phyloP scores from a whole-genome alignment of 352 stramenopile species.

The Blastocystis sp. region DNA sequence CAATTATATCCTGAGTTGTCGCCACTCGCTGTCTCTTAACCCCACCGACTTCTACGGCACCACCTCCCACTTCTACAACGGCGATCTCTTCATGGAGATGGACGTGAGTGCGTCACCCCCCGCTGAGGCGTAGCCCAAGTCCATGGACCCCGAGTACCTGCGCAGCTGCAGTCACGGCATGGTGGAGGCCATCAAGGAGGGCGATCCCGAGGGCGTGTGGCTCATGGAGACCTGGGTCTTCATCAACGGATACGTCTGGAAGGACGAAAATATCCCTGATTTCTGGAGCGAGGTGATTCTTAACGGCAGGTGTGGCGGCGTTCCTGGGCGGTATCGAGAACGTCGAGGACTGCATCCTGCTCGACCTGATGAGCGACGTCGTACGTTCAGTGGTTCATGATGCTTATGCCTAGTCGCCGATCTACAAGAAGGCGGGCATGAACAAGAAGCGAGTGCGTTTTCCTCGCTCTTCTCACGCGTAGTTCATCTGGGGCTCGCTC shows the following conservation, averaged over 20 bases:
- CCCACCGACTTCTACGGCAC: neutral
- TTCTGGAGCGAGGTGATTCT: slow-evolving; percentile 6
- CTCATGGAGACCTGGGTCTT: neutral
- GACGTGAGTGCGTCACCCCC: slow-evolving; percentile 1
- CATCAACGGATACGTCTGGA: neutral
- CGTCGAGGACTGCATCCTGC: slow-evolving; percentile 81
- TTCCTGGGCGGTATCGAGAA: slow-evolving; percentile 77
- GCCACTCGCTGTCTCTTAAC: neutral
- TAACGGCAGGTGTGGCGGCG: neutral
- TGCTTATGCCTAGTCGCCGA: neutral
- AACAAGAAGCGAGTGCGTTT: slow-evolving; percentile 79
- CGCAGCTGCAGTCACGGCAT: neutral
- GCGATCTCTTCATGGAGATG: slow-evolving; percentile 76
- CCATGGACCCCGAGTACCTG: neutral
- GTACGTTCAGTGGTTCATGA: slow-evolving; percentile 30
- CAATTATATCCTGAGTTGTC: neutral
- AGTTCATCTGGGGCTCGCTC: slow-evolving; percentile 84
- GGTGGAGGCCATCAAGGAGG: neutral
- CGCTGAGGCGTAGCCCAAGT: neutral
- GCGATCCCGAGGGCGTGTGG: slow-evolving; percentile 4
- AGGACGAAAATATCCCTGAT: slow-evolving; percentile 60
- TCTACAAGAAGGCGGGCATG: slow-evolving; percentile 78
- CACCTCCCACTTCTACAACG: slow-evolving; percentile 65
- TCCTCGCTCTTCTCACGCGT: slow-evolving; percentile 83
- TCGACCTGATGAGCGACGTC: slow-evolving; percentile 81